phyloP scores from a whole-genome alignment of 176 grass and related monocot species.

The Triticum turgidum region DNA sequence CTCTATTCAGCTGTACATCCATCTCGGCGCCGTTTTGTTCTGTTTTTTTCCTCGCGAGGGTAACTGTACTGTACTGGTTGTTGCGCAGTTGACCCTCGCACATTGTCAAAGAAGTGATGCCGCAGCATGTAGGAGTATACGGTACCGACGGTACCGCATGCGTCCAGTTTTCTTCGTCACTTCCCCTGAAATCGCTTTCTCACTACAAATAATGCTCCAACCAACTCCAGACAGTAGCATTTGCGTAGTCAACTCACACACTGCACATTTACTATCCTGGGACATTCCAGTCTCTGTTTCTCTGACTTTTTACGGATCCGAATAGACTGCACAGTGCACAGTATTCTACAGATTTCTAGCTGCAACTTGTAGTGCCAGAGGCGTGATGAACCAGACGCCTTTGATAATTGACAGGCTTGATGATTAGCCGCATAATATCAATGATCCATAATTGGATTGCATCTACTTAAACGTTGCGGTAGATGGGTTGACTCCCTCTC shows the following conservation, averaged over 20 bases:
- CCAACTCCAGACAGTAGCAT: background rate
- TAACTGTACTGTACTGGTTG: background rate
- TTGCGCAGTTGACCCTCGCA: background rate
- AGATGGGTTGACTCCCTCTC: conserved; percentile 11
- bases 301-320: background rate
- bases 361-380: background rate
- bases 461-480: background rate
- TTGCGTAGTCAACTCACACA: background rate
- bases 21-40: background rate
- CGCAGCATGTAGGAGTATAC: too few relatives aligned
- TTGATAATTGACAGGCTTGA: background rate
- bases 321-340: background rate
- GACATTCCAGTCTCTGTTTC: background rate
- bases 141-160: background rate
- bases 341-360: background rate
- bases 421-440: conserved; percentile 16
- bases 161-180: background rate
- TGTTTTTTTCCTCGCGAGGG: background rate
- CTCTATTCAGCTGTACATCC: background rate
- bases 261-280: background rate
- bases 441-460: background rate
- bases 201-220: background rate
- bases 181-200: too few relatives aligned
- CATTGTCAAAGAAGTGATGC: background rate
- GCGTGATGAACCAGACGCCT: background rate